Evolutionary conservation across 495 filamentous ascomycete genomes (phyloP), one percentile per base, ranked within the genome.

Genomic region (Copromyces sp.): DNA sequence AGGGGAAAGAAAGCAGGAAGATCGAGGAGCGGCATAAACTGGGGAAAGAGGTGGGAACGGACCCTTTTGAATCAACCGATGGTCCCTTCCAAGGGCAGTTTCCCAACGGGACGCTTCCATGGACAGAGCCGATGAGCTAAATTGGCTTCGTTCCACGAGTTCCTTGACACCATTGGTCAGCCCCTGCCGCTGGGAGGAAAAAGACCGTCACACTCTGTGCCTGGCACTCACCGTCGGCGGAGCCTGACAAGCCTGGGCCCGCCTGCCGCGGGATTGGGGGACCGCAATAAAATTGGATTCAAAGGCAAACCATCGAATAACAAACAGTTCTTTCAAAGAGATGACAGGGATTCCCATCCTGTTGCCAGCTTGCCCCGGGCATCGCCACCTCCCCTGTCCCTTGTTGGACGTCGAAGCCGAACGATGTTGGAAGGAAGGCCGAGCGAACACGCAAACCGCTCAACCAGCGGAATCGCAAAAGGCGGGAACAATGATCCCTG

Each of bases 11-110:
- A 71, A 72, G 74, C 53, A 59, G 65, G 69, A 73, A 75, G 61
- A 72, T 72, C 72, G 69, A 75, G 72, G 61, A 44, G 73, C 29
- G 44, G 20, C 11, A 39, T 24, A 70, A 70, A 24, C 39, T n/a
- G 72, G 65, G 74, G 73, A 70, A 14, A 42, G 73, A 71, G 29
- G 74, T 69, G 77, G 78, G 71, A 75, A 69, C 59, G 59, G 65
- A 71, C 59, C 75, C 74, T 80, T 79, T 77, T 79, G 38, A 45
- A 71, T 24, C 35, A 53, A 59, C 47, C n/a, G 70, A 59, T 42
- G 38, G 70, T 71, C 39, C 47, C 70, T 71, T 71, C 32, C 38
- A 42, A 59, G 38, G 45, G 20, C 29, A 40, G 20, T 20, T 59
- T 61, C 59, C 71, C 41, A 24, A 38, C 40, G 39, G 37, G 39